These are phyloP conservation scores for Crithidia expoeki DNA, from an alignment of 208 protist species.

Conservation along the genomic window DNA sequence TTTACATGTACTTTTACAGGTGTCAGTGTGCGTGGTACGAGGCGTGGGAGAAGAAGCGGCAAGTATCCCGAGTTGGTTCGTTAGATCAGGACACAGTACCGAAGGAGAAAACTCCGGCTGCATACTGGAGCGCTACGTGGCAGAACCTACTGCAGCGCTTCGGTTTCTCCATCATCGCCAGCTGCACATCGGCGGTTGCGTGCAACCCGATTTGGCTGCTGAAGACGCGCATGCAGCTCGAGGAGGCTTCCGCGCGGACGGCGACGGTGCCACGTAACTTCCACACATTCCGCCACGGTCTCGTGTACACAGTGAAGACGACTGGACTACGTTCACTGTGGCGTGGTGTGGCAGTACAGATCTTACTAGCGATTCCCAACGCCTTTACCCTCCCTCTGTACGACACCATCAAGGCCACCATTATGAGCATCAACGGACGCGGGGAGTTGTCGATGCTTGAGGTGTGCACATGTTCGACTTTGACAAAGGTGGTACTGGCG, in stretches of 20 bases:
- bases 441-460: constrained; percentile 49
- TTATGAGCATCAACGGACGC: constrained; percentile 11
- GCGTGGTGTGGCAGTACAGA: constrained; percentile 77
- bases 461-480: constrained; percentile 64
- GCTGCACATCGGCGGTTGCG: constrained; percentile 54
- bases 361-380: constrained; percentile 82
- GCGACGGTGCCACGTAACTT: constrained; percentile 43
- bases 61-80: too few relatives aligned
- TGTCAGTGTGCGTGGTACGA: constrained; percentile 37
- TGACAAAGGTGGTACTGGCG: constrained; percentile 63
- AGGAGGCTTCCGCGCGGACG: constrained; percentile 41
- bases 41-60: constrained; percentile 8
- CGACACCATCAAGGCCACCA: constrained; percentile 66
- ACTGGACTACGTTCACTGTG: constrained; percentile 75
- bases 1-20: constrained; percentile 91
- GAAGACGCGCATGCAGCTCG: constrained; percentile 91
- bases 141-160: constrained; percentile 55
- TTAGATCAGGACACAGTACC: too few relatives aligned
- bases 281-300: constrained; percentile 58
- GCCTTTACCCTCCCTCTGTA: constrained; percentile 86
- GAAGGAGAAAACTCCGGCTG: background rate
- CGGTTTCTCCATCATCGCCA: constrained; percentile 66
- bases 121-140: constrained; percentile 19
- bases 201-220: constrained; percentile 91
- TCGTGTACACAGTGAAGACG: constrained; percentile 56